Conservation (phyloP, 352 stramenopile genomes). For the Phytopythium aichiense region DNA sequence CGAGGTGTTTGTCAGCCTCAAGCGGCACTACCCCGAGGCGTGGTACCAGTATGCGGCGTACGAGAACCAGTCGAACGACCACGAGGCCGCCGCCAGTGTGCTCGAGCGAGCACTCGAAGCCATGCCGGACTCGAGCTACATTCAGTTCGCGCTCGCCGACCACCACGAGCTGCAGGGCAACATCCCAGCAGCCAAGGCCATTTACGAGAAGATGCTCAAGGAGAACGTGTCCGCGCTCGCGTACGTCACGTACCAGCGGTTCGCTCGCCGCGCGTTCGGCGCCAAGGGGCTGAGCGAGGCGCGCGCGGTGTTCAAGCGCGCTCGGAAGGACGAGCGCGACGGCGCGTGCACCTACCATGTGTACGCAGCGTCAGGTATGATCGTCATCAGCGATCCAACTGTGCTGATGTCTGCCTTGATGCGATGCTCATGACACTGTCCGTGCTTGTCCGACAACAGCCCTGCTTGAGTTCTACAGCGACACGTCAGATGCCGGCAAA, state of each 20-base stretch:
- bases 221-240: slow-evolving; percentile 65
- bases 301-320: slow-evolving; percentile 76
- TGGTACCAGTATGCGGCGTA: slow-evolving; percentile 87
- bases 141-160: slow-evolving; percentile 79
- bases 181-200: slow-evolving; percentile 53
- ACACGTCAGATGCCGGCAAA: slow-evolving; percentile 75
- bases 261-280: slow-evolving; percentile 70
- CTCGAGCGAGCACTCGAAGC: slow-evolving; percentile 76
- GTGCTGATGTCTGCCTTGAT: background rate
- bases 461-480: slow-evolving; percentile 83
- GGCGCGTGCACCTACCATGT: slow-evolving; percentile 82
- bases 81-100: slow-evolving; percentile 54
- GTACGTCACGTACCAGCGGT: slow-evolving; percentile 85
- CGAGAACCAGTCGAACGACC: slow-evolving; percentile 74
- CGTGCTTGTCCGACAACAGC: slow-evolving; percentile 25
- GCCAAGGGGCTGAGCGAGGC: slow-evolving; percentile 72
- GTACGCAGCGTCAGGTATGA: slow-evolving; percentile 71
- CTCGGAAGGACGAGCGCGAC: slow-evolving; percentile 78
- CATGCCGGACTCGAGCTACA: slow-evolving; percentile 74
- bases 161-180: slow-evolving; percentile 75
- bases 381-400: background rate
- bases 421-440: slow-evolving; percentile 8
- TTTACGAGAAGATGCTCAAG: slow-evolving; percentile 82
- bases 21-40: slow-evolving; percentile 71
- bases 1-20: slow-evolving; percentile 74